These are phyloP conservation scores for Diutina catenulata DNA, from an alignment of 1,139 yeast species.

Conservation along the genomic window DNA sequence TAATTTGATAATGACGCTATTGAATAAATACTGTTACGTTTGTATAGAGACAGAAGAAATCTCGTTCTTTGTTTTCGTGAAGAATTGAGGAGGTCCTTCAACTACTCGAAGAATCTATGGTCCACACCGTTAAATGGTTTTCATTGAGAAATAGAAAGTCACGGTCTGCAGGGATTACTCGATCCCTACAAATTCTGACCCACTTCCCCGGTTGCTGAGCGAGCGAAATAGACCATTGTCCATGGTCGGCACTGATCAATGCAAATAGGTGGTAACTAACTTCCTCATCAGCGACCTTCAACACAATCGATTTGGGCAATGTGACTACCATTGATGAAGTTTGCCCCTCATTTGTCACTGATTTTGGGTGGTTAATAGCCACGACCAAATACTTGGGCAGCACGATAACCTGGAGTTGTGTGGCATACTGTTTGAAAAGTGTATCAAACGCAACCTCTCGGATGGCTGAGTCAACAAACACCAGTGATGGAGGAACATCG, in stretches of 20 bases:
- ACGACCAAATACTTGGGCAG: no score
- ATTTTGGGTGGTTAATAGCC: not conserved
- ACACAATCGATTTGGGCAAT: not conserved
- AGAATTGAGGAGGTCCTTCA: not conserved
- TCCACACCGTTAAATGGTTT: not conserved
- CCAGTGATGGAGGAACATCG: conserved; percentile 45
- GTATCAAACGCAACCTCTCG: no score
- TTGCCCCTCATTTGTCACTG: not conserved
- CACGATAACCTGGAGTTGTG: no score
- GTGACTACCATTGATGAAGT: not conserved
- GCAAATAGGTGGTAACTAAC: not conserved
- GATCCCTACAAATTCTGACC: not conserved
- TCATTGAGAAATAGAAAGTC: not conserved
- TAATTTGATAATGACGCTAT: conserved; percentile 3
- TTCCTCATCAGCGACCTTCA: not conserved
- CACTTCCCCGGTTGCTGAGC: not conserved
- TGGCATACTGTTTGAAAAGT: no score
- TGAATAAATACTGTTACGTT: not conserved
- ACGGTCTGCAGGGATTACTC: not conserved
- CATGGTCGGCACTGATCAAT: not conserved
- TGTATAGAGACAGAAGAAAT: not conserved
- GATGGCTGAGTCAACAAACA: conserved; percentile 37
- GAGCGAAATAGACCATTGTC: not conserved
- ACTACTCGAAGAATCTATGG: not conserved
- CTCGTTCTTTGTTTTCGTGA: not conserved